phyloP scores from a whole-genome alignment of 306 rosid genomes.

The Luffa aegyptiaca region DNA sequence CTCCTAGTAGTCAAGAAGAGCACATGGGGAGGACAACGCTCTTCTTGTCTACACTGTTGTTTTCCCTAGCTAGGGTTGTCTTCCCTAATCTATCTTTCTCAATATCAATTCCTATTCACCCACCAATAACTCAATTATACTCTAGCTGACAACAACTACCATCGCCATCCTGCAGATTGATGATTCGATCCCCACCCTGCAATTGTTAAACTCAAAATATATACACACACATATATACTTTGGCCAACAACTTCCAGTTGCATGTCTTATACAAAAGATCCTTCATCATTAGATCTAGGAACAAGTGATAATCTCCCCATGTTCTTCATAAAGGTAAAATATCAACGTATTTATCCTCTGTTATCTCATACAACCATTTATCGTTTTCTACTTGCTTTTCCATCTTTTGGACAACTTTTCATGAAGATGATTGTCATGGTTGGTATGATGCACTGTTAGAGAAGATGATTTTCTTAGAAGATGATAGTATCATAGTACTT shows the following conservation, averaged over 20 bases:
- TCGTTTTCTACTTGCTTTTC: not conserved
- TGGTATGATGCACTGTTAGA: not conserved
- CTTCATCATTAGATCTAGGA: not conserved
- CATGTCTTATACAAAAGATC: not conserved
- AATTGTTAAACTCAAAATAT: too few relatives aligned
- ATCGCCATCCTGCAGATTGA: not conserved
- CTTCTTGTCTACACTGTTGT: not conserved
- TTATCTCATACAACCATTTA: not conserved
- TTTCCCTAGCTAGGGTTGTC: not conserved
- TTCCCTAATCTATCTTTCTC: not conserved
- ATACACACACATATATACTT: not conserved
- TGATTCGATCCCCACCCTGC: too few relatives aligned
- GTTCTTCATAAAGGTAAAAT: not conserved
- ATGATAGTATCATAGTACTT: not conserved
- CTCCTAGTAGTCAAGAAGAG: not conserved
- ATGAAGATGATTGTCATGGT: not conserved
- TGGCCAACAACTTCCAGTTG: not conserved
- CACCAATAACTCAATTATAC: not conserved
- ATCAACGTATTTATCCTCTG: not conserved
- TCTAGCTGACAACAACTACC: not conserved
- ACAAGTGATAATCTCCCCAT: not conserved
- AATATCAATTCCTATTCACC: not conserved
- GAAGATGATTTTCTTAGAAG: not conserved
- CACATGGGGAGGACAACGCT: not conserved
- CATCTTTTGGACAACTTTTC: not conserved